Conservation (phyloP, 257 asterid genomes). For the Salvia splendens region DNA sequence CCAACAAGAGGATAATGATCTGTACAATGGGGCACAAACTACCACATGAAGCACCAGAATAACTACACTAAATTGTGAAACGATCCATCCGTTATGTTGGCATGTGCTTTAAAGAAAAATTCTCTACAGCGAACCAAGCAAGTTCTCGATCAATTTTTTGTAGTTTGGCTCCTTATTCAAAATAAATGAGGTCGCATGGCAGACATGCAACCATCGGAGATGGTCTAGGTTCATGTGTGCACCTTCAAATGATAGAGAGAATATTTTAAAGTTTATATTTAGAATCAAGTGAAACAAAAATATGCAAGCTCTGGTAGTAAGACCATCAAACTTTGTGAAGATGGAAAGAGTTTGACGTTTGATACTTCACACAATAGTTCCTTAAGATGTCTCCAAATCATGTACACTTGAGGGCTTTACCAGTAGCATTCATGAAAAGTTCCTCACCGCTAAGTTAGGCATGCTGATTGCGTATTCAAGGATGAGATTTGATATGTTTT, state of each 20-base stretch:
- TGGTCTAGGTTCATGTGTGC: slow-evolving; percentile 10
- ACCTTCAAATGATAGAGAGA: slow-evolving; percentile 18
- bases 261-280: slow-evolving; percentile 15
- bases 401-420: slow-evolving; percentile 42
- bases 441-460: slow-evolving; percentile 75
- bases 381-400: slow-evolving; percentile 22
- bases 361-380: slow-evolving; percentile 24
- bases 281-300: neutral
- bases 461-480: slow-evolving; percentile 54
- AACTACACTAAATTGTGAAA: slow-evolving; percentile 19
- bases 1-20: slow-evolving; percentile 14
- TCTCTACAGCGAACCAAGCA: slow-evolving; percentile 17
- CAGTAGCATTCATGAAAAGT: slow-evolving; percentile 55
- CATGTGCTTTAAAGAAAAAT: slow-evolving; percentile 7
- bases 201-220: slow-evolving; percentile 20
- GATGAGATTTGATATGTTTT: slow-evolving; percentile 61
- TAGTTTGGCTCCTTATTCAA: slow-evolving; percentile 18
- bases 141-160: neutral
- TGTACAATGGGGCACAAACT: slow-evolving; percentile 1
- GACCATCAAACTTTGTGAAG: slow-evolving; percentile 20
- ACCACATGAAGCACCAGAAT: slow-evolving; percentile 23
- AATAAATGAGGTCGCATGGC: slow-evolving; percentile 12
- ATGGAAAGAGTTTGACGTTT: slow-evolving; percentile 21
- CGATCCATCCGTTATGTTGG: neutral
- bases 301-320: slow-evolving; percentile 9